Base-by-base conservation (phyloP, 805 yeast species). In the Blastobotrys peoriensis region DNA sequence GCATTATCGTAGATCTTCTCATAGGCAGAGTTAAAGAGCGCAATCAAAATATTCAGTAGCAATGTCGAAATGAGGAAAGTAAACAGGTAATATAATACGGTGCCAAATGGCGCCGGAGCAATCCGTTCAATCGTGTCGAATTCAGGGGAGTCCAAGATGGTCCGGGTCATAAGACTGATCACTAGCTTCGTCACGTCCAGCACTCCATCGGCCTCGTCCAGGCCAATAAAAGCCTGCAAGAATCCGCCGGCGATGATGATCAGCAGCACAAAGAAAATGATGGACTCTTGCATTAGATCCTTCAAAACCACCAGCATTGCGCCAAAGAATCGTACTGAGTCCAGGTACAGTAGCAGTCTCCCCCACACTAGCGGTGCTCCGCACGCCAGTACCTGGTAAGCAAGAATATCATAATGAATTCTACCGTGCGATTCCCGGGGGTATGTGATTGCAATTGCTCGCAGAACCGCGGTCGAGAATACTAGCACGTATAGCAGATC, bases 321-420 rank as follows among this genome's bases (percentile, higher is more conserved):
- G 34, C 96, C 96, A 40, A 86, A 85, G 62, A 87, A 86, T 54
- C 76, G 75, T 52, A 80, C 79, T 8, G 89, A 83, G 59, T 87
- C 96, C 54, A 86, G 71, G 63, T 73, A 86, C 30, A 87, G 70
- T 45, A 87, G 65, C 40, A 87, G 67, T 40, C 96, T 71, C 2
- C 84, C 74, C 94, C 95, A 87, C 75, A 87, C 80, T 52, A 87
- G 69, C 2, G 96, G 96, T 4, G 95, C 83, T 10, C 85, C 88
- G 56, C 88, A 74, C 0, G 95, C 80, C 39, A 87, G 64, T 2
- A 86, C 61, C 49, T 94, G 67, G 60, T 79, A 86, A 0, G 94
- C 56, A 4, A 78, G 68, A 50, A 73, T 71, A 56, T 79, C 85
- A 54, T 75, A 54, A 15, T 34, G 21, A 15, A 40, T 22, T 22